Evolutionary conservation across 306 rosid species (phyloP).

Genomic region (Oemleria cerasiformis): DNA sequence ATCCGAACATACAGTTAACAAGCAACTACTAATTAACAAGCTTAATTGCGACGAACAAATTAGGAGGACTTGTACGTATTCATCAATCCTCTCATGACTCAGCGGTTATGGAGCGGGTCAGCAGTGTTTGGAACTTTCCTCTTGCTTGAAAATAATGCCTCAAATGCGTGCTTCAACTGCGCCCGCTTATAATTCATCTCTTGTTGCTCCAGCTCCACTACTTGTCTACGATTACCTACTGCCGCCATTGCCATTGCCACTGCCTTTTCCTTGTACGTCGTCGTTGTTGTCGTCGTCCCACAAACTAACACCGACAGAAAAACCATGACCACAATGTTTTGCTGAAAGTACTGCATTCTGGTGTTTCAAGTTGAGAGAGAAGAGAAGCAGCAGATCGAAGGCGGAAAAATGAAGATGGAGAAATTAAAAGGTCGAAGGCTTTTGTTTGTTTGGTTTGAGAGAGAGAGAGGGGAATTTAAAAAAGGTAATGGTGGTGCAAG

Average conservation of each 20-base stretch:
- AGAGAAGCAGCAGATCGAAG: neutral
- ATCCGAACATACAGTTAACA: too few species aligned
- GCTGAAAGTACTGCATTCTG: conserved; percentile 11
- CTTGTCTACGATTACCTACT: too few species aligned
- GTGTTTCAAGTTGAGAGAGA: neutral
- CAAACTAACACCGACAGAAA: conserved; percentile 37
- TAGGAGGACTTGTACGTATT: too few species aligned
- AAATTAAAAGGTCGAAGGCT: neutral
- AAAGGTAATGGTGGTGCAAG: conserved; percentile 39
- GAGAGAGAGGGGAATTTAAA: neutral
- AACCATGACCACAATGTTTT: conserved; percentile 29
- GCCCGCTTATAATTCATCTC: neutral
- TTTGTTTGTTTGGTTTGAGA: neutral
- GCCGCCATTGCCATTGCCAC: neutral
- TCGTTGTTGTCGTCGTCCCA: too few species aligned
- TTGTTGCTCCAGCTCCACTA: neutral
- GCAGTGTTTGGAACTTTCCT: conserved; percentile 89
- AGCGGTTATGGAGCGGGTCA: conserved; percentile 95
- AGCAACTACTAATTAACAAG: too few species aligned
- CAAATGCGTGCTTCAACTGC: conserved; percentile 30
- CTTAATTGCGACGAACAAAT: too few species aligned
- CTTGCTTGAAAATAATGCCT: conserved; percentile 49
- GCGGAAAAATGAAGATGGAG: neutral
- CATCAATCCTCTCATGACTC: conserved; percentile 13
- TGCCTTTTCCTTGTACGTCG: conserved; percentile 16